Base-by-base conservation (phyloP, 108 stramenopile species). In the Discostella stelligeroides region DNA sequence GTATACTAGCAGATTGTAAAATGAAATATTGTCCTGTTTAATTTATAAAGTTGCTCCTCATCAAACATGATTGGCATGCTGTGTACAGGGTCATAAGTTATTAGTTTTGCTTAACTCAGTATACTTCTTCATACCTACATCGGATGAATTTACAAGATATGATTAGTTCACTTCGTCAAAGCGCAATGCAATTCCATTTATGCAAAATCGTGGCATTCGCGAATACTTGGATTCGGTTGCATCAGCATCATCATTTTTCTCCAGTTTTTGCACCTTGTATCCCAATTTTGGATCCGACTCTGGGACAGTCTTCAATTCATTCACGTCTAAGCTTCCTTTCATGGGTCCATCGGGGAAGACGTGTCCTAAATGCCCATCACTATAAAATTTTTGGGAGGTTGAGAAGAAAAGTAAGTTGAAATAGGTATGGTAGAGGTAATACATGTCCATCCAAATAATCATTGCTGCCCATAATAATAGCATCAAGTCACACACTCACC, bases 271-370 rank as follows among this genome's bases (percentile, higher is more conserved):
- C 0, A 64, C 76, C 20, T 66, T 63, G 42, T 78, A 72, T 27
- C 50, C 76, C 46, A 47, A 80, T 46, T 69, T 75, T 68, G 88
- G 88, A 82, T 92, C 91, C 21, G 88, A 76, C 29, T 82, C 73
- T 7, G 91, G 91, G 4, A 84, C 77, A 13, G 60, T 51, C 13
- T 63, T 47, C 55, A 92, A 69, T 28, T 87, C 59, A 5, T 50
- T 53, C 14, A 29, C 37, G 23, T 74, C 47, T 1, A 92, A 73
- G 28, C 67, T 49, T 3, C 40, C 62, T 24, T 73, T 73, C 27
- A 47, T 62, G 10, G 92, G 92, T 47, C 92, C 92, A 76, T 94
- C 92, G 60, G 87, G 68, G 61, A 94, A 94, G 4, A 88, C 88
- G 74, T 94, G 92, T 20, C 92, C 92, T 40, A 92, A 61, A 64